Percentiles rank a stretch among this genome's conserved stretches.
Conservation (phyloP, 805 yeast species). For the Metschnikowia lachancei region DNA sequence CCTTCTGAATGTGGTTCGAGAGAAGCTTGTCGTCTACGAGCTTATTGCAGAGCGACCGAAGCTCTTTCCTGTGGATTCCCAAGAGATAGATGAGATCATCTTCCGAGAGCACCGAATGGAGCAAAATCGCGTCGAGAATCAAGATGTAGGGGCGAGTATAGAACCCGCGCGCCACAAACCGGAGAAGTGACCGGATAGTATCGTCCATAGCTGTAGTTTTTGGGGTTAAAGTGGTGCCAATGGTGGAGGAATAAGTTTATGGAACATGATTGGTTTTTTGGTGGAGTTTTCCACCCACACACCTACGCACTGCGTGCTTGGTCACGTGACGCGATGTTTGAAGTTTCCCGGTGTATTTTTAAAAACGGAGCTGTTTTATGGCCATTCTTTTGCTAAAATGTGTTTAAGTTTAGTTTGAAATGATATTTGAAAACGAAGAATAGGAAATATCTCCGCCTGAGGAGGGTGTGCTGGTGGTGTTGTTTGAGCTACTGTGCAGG, state of each 20-base stretch:
- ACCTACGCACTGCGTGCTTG: no score
- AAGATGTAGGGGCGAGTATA: conserved; percentile 81
- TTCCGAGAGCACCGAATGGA: conserved; percentile 88
- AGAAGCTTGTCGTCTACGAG: conserved; percentile 82
- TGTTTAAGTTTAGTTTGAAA: no score
- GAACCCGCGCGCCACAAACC: conserved; percentile 83
- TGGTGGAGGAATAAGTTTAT: not conserved
- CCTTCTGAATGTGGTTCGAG: conserved; percentile 68
- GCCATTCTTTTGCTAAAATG: no score
- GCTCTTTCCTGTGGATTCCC: conserved; percentile 81
- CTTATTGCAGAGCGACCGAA: conserved; percentile 76
- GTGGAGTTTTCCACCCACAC: no score
- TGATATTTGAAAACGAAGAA: no score
- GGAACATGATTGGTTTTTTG: not conserved
- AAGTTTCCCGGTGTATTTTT: no score
- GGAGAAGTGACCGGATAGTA: conserved; percentile 53
- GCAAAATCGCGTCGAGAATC: conserved; percentile 79
- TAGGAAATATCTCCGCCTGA: no score
- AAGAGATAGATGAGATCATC: conserved; percentile 82
- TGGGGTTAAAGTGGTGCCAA: not conserved
- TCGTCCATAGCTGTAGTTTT: conserved; percentile 33
- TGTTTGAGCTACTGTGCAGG: no score
- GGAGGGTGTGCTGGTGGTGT: no score
- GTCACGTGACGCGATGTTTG: not conserved
- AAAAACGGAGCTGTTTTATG: no score